Conservation (phyloP, 2,329 filamentous ascomycete genomes). For the Pezicula carpinea region DNA sequence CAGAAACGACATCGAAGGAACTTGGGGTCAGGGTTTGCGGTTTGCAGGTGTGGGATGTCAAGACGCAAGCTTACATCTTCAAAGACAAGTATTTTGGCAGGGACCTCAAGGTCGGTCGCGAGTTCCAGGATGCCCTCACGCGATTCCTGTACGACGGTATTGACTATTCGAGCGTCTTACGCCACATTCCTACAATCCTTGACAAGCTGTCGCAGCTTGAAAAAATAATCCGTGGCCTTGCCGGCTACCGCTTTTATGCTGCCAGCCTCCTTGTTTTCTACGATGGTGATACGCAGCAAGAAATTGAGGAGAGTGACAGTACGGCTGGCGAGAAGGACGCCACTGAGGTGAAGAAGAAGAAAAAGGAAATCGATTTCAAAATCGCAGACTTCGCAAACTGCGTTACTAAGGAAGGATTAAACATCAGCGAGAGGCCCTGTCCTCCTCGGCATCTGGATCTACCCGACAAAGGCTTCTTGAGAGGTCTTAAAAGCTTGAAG, state of each 20-base stretch:
- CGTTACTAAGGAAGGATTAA: constrained; percentile 77
- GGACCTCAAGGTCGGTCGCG: constrained; percentile 75
- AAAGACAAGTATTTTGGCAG: constrained; percentile 98
- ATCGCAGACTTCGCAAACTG: constrained; percentile 99
- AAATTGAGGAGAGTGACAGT: constrained; percentile 37
- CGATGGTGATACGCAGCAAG: constrained; percentile 68
- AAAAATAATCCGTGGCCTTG: constrained; percentile 71
- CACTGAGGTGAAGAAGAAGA: constrained; percentile 9
- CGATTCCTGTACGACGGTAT: constrained; percentile 89
- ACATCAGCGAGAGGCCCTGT: constrained; percentile 55
- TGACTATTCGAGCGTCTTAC: constrained; percentile 71
- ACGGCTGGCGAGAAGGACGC: constrained; percentile 35
- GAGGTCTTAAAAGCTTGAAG: constrained; percentile 72
- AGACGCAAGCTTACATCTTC: constrained; percentile 81
- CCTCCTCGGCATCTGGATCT: constrained; percentile 77
- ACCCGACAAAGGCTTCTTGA: constrained; percentile 83
- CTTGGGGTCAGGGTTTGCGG: constrained; percentile 92
- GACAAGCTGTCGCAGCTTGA: constrained; percentile 81
- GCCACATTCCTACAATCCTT: constrained; percentile 83
- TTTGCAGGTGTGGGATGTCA: constrained; percentile 91
- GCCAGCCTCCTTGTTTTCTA: constrained; percentile 94
- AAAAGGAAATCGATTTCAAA: constrained; percentile 77
- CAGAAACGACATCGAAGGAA: constrained; percentile 83
- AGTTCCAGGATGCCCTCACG: constrained; percentile 85
- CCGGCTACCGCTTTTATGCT: constrained; percentile 91